Conservation (phyloP, 352 stramenopile species). For the Paralagenidium karlingii region DNA sequence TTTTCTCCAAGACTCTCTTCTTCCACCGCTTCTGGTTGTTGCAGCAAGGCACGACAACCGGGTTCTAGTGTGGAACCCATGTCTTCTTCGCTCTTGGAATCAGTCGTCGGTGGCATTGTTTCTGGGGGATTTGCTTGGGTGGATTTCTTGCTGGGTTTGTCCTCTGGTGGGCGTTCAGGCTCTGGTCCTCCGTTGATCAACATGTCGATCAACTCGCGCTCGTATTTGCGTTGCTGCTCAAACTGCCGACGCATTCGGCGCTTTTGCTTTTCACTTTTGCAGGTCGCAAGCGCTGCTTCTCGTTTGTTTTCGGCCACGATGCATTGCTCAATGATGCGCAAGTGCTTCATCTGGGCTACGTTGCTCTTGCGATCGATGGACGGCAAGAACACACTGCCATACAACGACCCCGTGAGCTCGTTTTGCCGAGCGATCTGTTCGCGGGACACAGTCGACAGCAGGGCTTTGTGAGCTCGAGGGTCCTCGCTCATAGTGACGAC, state of each 20-base stretch:
- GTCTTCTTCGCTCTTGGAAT: no score
- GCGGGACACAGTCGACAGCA: constrained; percentile 28
- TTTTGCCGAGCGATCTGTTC: constrained; percentile 25
- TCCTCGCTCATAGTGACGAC: no score
- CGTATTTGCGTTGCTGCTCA: constrained; percentile 28
- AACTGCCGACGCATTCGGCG: constrained; percentile 44
- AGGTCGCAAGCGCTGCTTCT: constrained; percentile 39
- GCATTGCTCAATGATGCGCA: constrained; percentile 64
- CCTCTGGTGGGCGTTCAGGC: no score
- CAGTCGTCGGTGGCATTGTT: no score
- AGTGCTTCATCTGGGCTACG: constrained; percentile 30
- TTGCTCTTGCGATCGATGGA: constrained; percentile 29
- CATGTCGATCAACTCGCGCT: constrained; percentile 35
- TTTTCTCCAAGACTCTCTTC: no score
- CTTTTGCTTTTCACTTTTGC: constrained; percentile 26
- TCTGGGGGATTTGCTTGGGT: no score
- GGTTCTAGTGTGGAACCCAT: no score
- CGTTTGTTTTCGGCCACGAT: constrained; percentile 57
- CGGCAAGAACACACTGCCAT: constrained; percentile 53
- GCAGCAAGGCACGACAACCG: no score
- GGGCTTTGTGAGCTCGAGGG: constrained; percentile 13
- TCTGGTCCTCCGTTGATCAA: no score
- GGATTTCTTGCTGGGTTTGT: no score
- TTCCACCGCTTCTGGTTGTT: no score
- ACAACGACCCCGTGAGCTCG: constrained; percentile 24